Evolutionary conservation across 441 rosid genomes (phyloP).

Genomic region (Metrosideros polymorpha): DNA sequence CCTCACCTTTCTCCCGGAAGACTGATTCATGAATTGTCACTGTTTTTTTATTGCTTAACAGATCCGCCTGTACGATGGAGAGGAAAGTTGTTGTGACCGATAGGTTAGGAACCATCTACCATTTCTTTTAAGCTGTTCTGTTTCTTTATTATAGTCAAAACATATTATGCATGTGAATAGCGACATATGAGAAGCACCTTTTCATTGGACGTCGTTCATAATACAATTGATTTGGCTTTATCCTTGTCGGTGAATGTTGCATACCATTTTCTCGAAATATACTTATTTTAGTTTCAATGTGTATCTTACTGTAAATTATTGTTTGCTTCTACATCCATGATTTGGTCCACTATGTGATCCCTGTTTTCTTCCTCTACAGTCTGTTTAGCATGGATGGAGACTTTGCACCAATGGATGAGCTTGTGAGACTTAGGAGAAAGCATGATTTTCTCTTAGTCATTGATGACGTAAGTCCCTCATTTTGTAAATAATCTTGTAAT

Average conservation of each 20-base stretch:
- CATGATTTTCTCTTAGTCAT: conserved; percentile 75
- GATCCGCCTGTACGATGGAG: conserved; percentile 61
- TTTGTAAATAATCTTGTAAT: background rate
- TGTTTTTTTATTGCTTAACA: conserved; percentile 24
- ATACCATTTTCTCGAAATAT: background rate
- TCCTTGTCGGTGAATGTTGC: background rate
- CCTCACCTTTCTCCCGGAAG: background rate
- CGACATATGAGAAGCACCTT: background rate
- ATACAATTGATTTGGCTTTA: background rate
- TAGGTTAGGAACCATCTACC: conserved; percentile 46
- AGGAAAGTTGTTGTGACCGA: conserved; percentile 90
- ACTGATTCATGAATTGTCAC: conserved; percentile 4
- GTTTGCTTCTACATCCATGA: background rate
- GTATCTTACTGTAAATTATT: background rate
- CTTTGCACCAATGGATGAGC: conserved; percentile 89
- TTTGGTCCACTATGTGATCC: background rate
- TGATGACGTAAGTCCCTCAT: conserved; percentile 68
- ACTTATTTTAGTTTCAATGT: background rate
- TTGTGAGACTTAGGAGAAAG: conserved; percentile 56
- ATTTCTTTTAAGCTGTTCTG: background rate
- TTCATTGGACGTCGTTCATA: background rate
- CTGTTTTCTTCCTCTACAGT: conserved; percentile 25
- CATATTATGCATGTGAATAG: background rate
- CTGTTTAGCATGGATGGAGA: conserved; percentile 99
- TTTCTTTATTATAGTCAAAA: background rate